These are phyloP conservation scores for Astragalus membranaceus DNA, from an alignment of 306 rosid genomes.

Conservation along the genomic window DNA sequence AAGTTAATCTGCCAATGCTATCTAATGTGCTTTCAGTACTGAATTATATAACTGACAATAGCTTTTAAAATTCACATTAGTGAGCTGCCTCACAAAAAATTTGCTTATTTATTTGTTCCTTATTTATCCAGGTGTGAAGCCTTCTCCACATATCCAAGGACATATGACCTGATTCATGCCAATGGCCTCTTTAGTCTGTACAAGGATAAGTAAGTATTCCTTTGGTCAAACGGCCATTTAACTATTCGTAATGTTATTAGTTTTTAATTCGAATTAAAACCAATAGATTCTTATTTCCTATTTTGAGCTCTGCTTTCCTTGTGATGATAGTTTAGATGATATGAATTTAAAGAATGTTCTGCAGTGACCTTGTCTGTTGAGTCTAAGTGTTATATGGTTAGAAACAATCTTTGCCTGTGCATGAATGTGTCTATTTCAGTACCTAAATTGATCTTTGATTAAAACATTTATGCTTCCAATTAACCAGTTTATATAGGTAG, in stretches of 20 bases:
- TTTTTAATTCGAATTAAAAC: background rate
- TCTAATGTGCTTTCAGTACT: background rate
- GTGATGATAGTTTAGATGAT: background rate
- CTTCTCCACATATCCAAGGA: conserved; percentile 94
- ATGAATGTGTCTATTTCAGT: background rate
- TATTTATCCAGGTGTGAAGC: conserved; percentile 73
- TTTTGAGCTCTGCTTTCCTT: background rate
- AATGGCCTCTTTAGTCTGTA: conserved; percentile 77
- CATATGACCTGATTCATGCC: conserved; percentile 92
- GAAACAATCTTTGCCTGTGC: background rate
- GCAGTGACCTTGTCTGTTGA: background rate
- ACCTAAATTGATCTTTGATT: background rate
- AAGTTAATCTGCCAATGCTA: background rate
- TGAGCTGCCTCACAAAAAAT: background rate
- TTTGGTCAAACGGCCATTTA: background rate
- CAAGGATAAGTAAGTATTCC: conserved; percentile 62
- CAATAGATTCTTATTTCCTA: background rate
- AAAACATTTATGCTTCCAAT: background rate
- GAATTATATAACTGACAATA: background rate
- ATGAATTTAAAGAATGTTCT: background rate
- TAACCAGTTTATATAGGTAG: background rate
- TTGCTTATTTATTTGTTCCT: background rate
- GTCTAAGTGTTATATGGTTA: background rate
- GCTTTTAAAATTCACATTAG: background rate
- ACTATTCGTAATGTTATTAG: background rate